Evolutionary conservation across 2,329 filamentous ascomycete species (phyloP).

Genomic region (Sporothrix luriei): DNA sequence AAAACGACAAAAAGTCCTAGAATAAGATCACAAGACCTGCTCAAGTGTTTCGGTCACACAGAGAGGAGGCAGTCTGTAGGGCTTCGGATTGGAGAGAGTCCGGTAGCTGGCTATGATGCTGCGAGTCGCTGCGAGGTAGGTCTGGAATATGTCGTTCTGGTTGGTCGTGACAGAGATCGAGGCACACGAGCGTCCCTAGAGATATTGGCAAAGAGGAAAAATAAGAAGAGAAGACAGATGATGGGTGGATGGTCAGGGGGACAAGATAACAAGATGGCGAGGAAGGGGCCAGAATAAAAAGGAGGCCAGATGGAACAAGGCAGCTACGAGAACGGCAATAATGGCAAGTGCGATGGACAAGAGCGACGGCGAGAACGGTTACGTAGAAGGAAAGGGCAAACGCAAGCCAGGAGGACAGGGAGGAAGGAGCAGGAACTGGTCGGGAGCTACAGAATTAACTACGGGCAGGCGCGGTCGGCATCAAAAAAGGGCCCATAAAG

Average conservation of each 20-base stretch:
- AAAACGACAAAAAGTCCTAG: neutral
- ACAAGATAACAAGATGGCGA: neutral
- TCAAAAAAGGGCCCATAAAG: conserved; percentile 8
- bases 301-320: conserved; percentile 1
- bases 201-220: neutral
- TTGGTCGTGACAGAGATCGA: conserved; percentile 1
- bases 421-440: conserved; percentile 6
- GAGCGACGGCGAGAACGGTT: conserved; percentile 10
- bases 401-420: neutral
- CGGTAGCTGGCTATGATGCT: conserved; percentile 3
- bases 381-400: neutral
- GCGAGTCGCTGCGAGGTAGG: neutral
- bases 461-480: conserved; percentile 22
- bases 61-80: neutral
- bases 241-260: conserved; percentile 7
- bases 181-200: neutral
- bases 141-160: neutral
- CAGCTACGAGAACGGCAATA: neutral
- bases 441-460: conserved; percentile 21
- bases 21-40: neutral
- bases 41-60: neutral
- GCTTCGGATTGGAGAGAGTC: conserved; percentile 21
- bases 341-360: neutral
- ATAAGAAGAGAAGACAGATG: neutral
- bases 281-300: neutral